Base-by-base conservation (phyloP, 257 asterid genomes). In the Gentiana straminea region DNA sequence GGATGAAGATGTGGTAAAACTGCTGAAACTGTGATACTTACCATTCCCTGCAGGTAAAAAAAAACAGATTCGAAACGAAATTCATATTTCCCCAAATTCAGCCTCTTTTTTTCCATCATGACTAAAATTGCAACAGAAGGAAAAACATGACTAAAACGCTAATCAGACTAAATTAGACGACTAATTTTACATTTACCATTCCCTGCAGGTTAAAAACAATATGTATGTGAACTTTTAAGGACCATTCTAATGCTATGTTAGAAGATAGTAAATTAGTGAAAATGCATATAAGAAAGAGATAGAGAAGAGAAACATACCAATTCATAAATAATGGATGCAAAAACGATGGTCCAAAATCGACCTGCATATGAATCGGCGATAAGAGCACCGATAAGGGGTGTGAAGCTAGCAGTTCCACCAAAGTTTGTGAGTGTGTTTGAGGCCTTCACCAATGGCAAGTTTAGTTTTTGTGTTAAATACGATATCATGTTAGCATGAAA, bases 401-500 rank as follows among this genome's bases (percentile, higher is more conserved):
- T 82, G 73, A 87, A 78, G 73, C 73, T 77, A 3, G 93, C 64
- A 3, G 78, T 67, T 34, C 96, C 96, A 7, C 74, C 73, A 44
- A 87, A 87, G 67, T 78, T 78, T 61, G 86, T 53, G 61, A 87
- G 64, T 34, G 76, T 80, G 77, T 84, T 82, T 43, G 96, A 78
- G 5, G 96, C 96, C 77, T 77, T 75, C n/a, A 80, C 89, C 62
- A 80, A 75, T 8, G 96, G 94, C 77, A 87, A 61, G 61, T 87
- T 82, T 33, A 84, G 81, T 41, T 69, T 82, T 45, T 71, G 75
- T 38, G 94, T 87, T 7, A 87, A 79, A 77, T 84, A 84, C 13
- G 92, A 76, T 57, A 87, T 84, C 87, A 87, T 70, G 82, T 87
- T 87, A 49, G 84, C 86, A 35, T 80, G 78, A 60, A 80, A 84